These are phyloP conservation scores for Kalaharituber pfeilii DNA, from an alignment of 2,329 filamentous ascomycete genomes.

Conservation along the genomic window DNA sequence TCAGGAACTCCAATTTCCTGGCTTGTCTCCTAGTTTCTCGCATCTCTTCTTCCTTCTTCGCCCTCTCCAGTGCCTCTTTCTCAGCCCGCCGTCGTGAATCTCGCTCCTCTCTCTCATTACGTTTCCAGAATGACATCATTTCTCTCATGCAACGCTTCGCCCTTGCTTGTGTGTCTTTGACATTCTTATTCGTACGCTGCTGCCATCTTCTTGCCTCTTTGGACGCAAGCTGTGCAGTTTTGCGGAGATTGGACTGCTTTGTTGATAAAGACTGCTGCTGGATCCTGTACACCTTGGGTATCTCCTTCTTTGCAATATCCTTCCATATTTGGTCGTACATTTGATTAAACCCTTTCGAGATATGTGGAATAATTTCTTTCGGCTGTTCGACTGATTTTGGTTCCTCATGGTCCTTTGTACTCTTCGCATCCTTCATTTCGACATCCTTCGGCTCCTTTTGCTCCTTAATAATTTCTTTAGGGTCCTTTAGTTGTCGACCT, in stretches of 20 bases:
- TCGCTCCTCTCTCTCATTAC: constrained; percentile 92
- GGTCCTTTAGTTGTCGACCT: constrained; percentile 29
- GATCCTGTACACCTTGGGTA: constrained; percentile 79
- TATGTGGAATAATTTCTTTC: constrained; percentile 19
- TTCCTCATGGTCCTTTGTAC: constrained; percentile 4
- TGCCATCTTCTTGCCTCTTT: constrained; percentile 98
- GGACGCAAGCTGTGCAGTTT: constrained; percentile 88
- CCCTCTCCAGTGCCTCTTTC: constrained; percentile 88
- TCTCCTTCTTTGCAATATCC: constrained; percentile 81
- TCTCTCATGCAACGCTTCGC: constrained; percentile 98
- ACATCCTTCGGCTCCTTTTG: constrained; percentile 29
- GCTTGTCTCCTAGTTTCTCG: constrained; percentile 95
- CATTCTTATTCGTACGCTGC: constrained; percentile 91
- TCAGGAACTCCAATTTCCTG: constrained; percentile 97
- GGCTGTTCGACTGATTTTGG: constrained; percentile 8
- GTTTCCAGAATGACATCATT: constrained; percentile 99
- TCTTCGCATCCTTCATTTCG: constrained; percentile 42
- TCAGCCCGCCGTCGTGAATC: constrained; percentile 88
- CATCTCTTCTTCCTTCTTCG: constrained; percentile 90
- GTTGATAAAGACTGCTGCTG: constrained; percentile 71
- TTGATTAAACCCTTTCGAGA: constrained; percentile 81
- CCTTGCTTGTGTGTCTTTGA: constrained; percentile 89
- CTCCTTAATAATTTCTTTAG: constrained; percentile 29
- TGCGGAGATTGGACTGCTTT: constrained; percentile 88
- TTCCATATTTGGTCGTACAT: constrained; percentile 97